These are phyloP conservation scores for Venturia pyrina DNA, from an alignment of 2,329 filamentous ascomycete species.

Conservation along the genomic window DNA sequence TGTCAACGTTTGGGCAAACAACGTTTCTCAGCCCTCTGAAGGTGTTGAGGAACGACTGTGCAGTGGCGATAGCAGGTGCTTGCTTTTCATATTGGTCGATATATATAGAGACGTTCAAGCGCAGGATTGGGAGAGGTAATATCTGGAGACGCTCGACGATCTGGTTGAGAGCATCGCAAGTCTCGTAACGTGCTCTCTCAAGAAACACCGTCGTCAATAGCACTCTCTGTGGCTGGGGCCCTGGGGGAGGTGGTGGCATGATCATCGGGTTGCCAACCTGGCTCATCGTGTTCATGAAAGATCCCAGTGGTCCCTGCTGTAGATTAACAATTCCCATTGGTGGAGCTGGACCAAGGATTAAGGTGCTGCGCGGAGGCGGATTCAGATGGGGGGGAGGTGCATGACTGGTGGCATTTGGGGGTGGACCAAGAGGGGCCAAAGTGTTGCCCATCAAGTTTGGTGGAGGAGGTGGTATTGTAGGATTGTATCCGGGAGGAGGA, in stretches of 20 bases:
- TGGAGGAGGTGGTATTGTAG: neutral
- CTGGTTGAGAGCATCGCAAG: neutral
- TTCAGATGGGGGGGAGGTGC: neutral
- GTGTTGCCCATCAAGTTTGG: neutral
- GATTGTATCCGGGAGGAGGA: neutral
- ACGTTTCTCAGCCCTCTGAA: constrained; percentile 2
- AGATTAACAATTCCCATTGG: neutral
- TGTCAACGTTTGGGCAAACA: neutral
- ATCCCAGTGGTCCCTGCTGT: neutral
- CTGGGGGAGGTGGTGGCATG: neutral
- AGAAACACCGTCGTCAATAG: neutral
- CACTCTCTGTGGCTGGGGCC: neutral
- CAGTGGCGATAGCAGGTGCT: neutral
- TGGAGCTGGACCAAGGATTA: neutral
- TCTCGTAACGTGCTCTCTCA: neutral
- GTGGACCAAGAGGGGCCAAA: neutral
- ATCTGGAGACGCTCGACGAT: neutral
- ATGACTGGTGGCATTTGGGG: neutral
- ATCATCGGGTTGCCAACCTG: too few species aligned
- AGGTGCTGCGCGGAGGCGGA: neutral
- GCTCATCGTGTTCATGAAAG: too few species aligned
- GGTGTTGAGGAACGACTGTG: neutral
- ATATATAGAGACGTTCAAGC: neutral
- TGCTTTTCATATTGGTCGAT: neutral
- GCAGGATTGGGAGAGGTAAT: neutral